These are phyloP conservation scores for Aspergillaceae sp. DNA, from an alignment of 2,329 filamentous ascomycete genomes.

Conservation along the genomic window DNA sequence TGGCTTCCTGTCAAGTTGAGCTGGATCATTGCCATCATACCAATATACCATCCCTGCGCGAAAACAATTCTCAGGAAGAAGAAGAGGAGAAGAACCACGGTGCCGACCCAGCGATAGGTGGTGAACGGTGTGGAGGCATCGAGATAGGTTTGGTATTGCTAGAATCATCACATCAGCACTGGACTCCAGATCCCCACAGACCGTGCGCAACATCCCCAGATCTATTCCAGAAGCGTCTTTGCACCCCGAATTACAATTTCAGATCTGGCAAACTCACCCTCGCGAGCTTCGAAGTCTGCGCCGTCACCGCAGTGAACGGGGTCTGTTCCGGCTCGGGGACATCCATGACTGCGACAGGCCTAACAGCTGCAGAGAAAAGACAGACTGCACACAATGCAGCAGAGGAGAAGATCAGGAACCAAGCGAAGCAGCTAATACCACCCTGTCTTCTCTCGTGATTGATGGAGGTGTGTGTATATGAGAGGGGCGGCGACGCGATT, in stretches of 20 bases:
- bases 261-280: constrained; percentile 26
- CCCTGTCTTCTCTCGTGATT: no score
- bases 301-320: constrained; percentile 80
- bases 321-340: constrained; percentile 78
- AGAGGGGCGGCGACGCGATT: neutral
- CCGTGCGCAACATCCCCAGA: no score
- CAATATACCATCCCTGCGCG: constrained; percentile 97
- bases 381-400: no score
- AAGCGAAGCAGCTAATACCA: no score
- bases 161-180: neutral
- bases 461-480: no score
- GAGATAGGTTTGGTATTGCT: constrained; percentile 91
- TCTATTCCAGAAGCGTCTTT: no score
- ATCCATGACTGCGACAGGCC: constrained; percentile 56
- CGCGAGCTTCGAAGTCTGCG: constrained; percentile 56
- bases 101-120: constrained; percentile 81
- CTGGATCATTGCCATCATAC: constrained; percentile 41
- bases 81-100: constrained; percentile 62
- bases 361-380: no score
- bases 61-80: constrained; percentile 87
- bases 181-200: neutral
- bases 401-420: no score
- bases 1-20: neutral
- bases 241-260: no score
- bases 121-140: constrained; percentile 89